phyloP scores from a whole-genome alignment of 495 filamentous ascomycete genomes.

The Talaromyces nanjingensis region DNA sequence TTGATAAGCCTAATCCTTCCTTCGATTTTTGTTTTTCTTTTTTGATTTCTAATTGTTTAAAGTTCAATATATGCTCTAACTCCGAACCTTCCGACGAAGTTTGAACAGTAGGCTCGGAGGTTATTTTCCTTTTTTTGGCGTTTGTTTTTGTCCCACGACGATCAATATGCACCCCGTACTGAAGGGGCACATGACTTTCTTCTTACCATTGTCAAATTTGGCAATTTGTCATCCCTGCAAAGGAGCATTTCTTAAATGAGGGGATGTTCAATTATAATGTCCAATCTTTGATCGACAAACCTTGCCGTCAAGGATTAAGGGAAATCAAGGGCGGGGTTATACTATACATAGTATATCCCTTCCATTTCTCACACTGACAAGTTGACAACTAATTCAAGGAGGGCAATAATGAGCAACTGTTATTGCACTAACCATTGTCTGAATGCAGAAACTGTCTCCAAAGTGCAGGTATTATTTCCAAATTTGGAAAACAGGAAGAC shows the following conservation, averaged over 20 bases:
- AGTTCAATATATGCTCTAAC: not conserved
- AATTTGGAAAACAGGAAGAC: no score
- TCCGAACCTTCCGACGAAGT: not conserved
- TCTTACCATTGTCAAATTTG: not conserved
- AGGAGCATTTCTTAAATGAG: not conserved
- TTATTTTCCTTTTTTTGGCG: not conserved
- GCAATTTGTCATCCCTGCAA: no score
- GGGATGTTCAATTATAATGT: not conserved
- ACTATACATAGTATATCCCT: no score
- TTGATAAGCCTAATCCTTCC: not conserved
- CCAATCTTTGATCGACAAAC: not conserved
- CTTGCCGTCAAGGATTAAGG: not conserved
- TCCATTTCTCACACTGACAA: no score
- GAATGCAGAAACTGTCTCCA: no score
- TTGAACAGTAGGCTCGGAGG: not conserved
- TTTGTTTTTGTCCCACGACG: not conserved
- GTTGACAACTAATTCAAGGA: no score
- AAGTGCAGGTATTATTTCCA: no score
- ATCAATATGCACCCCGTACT: not conserved
- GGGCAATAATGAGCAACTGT: no score
- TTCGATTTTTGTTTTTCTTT: no score
- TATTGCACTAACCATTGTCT: no score
- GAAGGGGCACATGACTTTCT: not conserved
- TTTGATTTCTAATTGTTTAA: not conserved
- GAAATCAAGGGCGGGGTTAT: no score